These are phyloP conservation scores for Penicillium arizonense DNA, from an alignment of 495 filamentous ascomycete genomes.

Conservation along the genomic window DNA sequence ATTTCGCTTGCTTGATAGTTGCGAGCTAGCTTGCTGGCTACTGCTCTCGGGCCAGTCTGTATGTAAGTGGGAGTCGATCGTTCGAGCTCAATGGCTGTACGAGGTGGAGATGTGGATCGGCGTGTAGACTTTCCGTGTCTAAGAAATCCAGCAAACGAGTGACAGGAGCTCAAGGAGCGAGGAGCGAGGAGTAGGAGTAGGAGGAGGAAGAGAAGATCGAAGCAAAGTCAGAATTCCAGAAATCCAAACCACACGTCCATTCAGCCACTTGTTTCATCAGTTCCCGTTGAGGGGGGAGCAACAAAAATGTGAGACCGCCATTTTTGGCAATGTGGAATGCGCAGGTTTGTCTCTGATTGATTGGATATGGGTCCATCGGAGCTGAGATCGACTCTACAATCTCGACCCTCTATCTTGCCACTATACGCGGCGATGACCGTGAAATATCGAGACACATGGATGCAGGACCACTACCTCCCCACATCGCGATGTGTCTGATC, in stretches of 20 bases:
- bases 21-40: conserved; percentile 3
- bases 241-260: not conserved
- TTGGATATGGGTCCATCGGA: not conserved
- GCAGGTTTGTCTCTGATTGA: conserved; percentile 2
- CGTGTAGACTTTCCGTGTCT: not conserved
- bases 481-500: conserved; percentile 8
- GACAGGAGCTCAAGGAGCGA: not conserved
- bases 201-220: not conserved
- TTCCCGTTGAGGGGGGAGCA: conserved; percentile 8
- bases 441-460: conserved; percentile 7
- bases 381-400: conserved; percentile 2
- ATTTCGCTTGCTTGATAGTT: not conserved
- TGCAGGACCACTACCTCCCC: conserved; percentile 18
- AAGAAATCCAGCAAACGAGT: conserved; percentile 2
- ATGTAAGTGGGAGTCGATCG: conserved; percentile 10
- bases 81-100: conserved; percentile 2
- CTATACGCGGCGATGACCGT: not conserved
- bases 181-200: not conserved
- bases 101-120: conserved; percentile 10
- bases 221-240: not conserved
- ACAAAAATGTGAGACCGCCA: conserved; percentile 30
- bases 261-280: conserved; percentile 19
- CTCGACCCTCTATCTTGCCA: not conserved
- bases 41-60: conserved; percentile 7
- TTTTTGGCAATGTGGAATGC: conserved; percentile 1